Evolutionary conservation across 2,329 filamentous ascomycete genomes (phyloP).

Genomic region (Chalara sp.): DNA sequence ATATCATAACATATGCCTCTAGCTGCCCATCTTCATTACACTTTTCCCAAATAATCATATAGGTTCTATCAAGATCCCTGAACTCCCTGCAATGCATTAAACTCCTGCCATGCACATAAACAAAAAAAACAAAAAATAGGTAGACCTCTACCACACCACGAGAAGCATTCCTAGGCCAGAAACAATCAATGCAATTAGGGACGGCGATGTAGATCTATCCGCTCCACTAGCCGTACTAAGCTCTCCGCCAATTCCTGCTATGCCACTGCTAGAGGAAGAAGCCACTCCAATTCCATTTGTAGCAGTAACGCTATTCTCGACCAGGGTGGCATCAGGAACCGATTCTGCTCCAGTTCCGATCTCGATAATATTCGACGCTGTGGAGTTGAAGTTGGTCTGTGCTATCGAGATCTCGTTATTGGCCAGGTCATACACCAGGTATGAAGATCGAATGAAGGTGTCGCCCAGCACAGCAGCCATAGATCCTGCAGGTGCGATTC

Average conservation of each 20-base stretch:
- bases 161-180: too few relatives aligned
- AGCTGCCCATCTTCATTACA: too few relatives aligned
- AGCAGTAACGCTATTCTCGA: conserved; percentile 42
- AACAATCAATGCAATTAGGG: too few relatives aligned
- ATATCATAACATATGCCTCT: too few relatives aligned
- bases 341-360: conserved; percentile 42
- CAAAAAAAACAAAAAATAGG: background rate
- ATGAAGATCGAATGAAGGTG: conserved; percentile 68
- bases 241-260: too few relatives aligned
- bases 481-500: conserved; percentile 51
- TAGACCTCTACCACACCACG: too few relatives aligned
- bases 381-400: conserved; percentile 56
- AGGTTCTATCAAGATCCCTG: too few relatives aligned
- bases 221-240: too few relatives aligned
- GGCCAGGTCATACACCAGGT: conserved; percentile 67
- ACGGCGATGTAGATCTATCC: too few relatives aligned
- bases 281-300: conserved; percentile 18
- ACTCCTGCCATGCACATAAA: background rate
- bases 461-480: conserved; percentile 62
- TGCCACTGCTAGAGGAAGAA: too few relatives aligned
- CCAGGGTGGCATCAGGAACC: conserved; percentile 48
- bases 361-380: conserved; percentile 43
- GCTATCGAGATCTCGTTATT: conserved; percentile 68
- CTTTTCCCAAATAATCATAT: too few relatives aligned
- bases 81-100: too few relatives aligned